Conservation (phyloP, 768 basidiomycete species). For the Amanita polypyramis region DNA sequence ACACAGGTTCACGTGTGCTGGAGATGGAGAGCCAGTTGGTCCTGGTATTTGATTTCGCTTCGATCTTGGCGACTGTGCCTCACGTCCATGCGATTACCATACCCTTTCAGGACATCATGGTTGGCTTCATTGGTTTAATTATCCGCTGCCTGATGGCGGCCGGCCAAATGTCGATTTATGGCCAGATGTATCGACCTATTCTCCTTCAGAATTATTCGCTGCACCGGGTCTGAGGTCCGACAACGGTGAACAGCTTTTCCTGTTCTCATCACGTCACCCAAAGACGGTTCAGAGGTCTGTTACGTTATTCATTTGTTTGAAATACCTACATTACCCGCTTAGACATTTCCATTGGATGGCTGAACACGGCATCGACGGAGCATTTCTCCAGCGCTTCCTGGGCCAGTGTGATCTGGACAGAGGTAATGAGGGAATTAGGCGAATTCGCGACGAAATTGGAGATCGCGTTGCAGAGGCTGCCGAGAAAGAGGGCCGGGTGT, state of each 20-base stretch:
- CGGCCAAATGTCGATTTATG: slow-evolving; percentile 67
- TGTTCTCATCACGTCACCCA: slow-evolving; percentile 73
- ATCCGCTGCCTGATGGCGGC: slow-evolving; percentile 60
- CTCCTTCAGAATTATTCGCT: slow-evolving; percentile 57
- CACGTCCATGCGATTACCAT: not conserved
- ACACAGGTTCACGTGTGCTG: slow-evolving; percentile 71
- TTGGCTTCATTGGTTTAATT: slow-evolving; percentile 78
- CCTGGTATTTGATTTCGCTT: slow-evolving; percentile 29
- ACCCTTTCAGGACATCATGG: slow-evolving; percentile 56
- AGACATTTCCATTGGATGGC: slow-evolving; percentile 84
- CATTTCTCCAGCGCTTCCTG: slow-evolving; percentile 71
- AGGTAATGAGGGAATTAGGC: slow-evolving; percentile 44
- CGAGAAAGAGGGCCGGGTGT: slow-evolving; percentile 72
- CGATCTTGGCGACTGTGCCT: not conserved
- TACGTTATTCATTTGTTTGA: not conserved
- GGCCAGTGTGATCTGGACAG: slow-evolving; percentile 52
- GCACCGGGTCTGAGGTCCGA: slow-evolving; percentile 54
- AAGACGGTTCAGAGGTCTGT: slow-evolving; percentile 54
- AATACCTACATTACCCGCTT: not conserved
- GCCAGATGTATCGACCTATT: slow-evolving; percentile 69
- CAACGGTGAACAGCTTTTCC: slow-evolving; percentile 47
- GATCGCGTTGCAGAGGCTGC: slow-evolving; percentile 66
- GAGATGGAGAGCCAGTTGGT: slow-evolving; percentile 57
- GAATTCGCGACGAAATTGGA: slow-evolving; percentile 65
- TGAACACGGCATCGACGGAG: slow-evolving; percentile 68